Percentiles rank a stretch among this genome's conserved stretches.
phyloP scores from a whole-genome alignment of 1,284 basidiomycete species.

The Rugosomyces carneus region DNA sequence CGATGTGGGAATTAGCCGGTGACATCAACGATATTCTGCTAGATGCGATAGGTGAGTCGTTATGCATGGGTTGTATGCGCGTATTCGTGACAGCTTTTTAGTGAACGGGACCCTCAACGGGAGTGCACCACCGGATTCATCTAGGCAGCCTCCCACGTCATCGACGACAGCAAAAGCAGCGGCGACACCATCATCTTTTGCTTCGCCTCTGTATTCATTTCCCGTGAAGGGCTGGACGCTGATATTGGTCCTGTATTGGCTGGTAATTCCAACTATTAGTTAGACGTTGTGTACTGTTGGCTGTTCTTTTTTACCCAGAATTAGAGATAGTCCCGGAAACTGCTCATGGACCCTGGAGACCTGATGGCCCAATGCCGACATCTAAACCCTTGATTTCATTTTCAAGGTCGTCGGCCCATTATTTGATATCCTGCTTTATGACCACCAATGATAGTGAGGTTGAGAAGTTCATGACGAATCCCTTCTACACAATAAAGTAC shows the following conservation, averaged over 20 bases:
- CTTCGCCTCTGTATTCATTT: background rate
- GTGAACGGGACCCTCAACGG: slow-evolving; percentile 13
- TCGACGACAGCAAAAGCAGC: background rate
- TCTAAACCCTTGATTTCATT: background rate
- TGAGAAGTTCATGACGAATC: too few relatives aligned
- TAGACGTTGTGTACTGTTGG: background rate
- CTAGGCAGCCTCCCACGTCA: slow-evolving; percentile 1
- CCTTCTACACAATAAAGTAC: too few relatives aligned
- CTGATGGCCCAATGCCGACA: background rate
- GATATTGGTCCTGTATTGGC: background rate
- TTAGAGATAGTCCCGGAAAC: too few relatives aligned
- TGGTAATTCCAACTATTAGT: background rate
- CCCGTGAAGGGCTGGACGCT: background rate
- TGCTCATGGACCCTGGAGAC: too few relatives aligned
- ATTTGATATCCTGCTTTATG: too few relatives aligned
- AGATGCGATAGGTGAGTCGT: slow-evolving; percentile 37
- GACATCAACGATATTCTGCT: slow-evolving; percentile 54
- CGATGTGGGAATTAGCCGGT: slow-evolving; percentile 60
- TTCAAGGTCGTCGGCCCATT: too few relatives aligned
- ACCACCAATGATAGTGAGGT: too few relatives aligned
- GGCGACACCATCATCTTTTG: slow-evolving; percentile 7
- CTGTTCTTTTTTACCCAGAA: too few relatives aligned
- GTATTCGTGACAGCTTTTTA: background rate
- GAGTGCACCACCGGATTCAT: background rate
- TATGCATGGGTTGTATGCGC: background rate